phyloP scores from a whole-genome alignment of 2,329 filamentous ascomycete genomes.

The Geosmithia putterillii region DNA sequence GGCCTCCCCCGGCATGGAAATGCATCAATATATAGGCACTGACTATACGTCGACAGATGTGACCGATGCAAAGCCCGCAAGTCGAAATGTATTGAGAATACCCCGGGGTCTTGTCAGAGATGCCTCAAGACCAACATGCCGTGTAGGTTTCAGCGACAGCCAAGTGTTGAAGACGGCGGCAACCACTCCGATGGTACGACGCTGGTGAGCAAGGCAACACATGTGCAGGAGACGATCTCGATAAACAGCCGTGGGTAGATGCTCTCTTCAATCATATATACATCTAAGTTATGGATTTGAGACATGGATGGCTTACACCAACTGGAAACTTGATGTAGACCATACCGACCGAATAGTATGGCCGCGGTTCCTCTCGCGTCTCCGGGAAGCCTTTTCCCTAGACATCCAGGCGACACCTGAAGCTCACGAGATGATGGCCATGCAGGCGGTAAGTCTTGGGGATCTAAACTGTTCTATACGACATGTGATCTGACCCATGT shows the following conservation, averaged over 20 bases:
- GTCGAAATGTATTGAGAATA: conserved; percentile 18
- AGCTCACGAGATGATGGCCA: conserved; percentile 9
- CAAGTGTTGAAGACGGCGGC: neutral
- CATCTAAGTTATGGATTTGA: too few species aligned
- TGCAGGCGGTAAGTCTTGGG: conserved; percentile 7
- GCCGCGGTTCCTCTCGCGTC: conserved; percentile 12
- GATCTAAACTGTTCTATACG: neutral
- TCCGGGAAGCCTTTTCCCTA: conserved; percentile 14
- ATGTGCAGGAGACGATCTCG: neutral
- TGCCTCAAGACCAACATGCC: conserved; percentile 11
- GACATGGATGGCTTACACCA: neutral
- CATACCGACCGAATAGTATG: conserved; percentile 12
- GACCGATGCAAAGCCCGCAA: conserved; percentile 20
- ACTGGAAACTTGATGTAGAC: conserved; percentile 3
- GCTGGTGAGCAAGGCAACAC: conserved; percentile 1
- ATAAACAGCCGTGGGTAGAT: neutral
- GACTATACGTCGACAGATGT: conserved; percentile 8
- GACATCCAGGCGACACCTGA: conserved; percentile 8
- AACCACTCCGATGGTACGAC: neutral
- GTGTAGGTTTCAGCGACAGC: conserved; percentile 8
- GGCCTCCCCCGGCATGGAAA: neutral
- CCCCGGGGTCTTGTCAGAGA: conserved; percentile 13
- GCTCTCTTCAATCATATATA: neutral
- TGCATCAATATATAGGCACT: too few species aligned
- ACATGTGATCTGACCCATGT: neutral